phyloP scores from a whole-genome alignment of 228 moss, liverwort and hornwort genomes.

The Sphagnum magellanicum region DNA sequence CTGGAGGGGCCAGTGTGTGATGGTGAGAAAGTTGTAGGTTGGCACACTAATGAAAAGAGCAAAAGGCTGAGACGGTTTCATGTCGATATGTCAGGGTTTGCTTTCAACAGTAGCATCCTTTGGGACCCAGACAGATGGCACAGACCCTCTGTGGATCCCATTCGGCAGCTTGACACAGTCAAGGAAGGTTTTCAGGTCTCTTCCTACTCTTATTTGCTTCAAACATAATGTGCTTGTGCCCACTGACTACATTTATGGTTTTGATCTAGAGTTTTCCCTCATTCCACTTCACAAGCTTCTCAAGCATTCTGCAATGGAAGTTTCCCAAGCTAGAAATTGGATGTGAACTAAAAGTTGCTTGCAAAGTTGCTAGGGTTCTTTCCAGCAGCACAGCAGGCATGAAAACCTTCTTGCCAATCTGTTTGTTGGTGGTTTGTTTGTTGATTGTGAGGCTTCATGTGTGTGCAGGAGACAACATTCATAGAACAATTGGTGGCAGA shows the following conservation, averaged over 20 bases:
- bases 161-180: constrained; percentile 74
- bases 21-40: constrained; percentile 74
- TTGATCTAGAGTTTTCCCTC: constrained; percentile 7
- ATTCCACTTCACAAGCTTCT: no score
- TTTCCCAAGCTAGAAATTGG: no score
- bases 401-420: no score
- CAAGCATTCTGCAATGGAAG: no score
- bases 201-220: no score
- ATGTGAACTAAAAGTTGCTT: no score
- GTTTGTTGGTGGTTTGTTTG: no score
- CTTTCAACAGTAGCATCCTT: constrained; percentile 87
- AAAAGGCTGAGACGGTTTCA: constrained; percentile 85
- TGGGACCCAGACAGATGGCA: constrained; percentile 77
- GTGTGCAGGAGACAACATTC: constrained; percentile 81
- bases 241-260: no score
- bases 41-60: constrained; percentile 84
- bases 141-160: constrained; percentile 58
- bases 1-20: constrained; percentile 87
- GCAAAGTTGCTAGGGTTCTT: no score
- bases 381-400: no score
- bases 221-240: no score
- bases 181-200: constrained; percentile 75
- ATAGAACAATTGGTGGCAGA: constrained; percentile 96
- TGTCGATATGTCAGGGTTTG: constrained; percentile 88
- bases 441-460: not conserved